phyloP scores from a whole-genome alignment of 352 stramenopile genomes.

The Globisporangium splendens region DNA sequence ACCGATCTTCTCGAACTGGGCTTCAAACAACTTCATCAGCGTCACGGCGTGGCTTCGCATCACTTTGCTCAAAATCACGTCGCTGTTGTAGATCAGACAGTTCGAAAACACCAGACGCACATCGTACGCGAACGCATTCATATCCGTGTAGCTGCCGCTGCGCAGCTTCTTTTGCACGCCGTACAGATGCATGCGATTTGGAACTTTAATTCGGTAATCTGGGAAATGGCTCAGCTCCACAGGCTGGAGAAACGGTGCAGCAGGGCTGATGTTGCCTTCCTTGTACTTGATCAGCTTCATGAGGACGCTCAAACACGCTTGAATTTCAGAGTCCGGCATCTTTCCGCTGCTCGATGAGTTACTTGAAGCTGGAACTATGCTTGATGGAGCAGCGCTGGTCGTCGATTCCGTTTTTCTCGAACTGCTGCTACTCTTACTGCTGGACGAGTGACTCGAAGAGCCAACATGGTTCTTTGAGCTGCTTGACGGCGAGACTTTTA shows the following conservation, averaged over 20 bases:
- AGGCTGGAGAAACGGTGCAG: conserved; percentile 75
- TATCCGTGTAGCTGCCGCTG: conserved; percentile 58
- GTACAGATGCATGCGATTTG: conserved; percentile 82
- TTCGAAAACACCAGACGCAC: conserved; percentile 87
- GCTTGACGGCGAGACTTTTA: conserved; percentile 1
- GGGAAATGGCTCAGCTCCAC: conserved; percentile 81
- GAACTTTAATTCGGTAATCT: conserved; percentile 84
- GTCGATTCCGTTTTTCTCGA: conserved; percentile 1
- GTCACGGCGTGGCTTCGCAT: conserved; percentile 83
- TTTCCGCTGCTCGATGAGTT: conserved; percentile 18
- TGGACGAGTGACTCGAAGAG: not conserved
- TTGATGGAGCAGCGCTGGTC: not conserved
- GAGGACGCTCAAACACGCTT: conserved; percentile 53
- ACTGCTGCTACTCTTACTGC: conserved; percentile 1
- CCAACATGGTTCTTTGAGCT: not conserved
- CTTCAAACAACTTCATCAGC: conserved; percentile 83
- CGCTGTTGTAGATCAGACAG: conserved; percentile 86
- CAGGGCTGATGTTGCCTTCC: conserved; percentile 63
- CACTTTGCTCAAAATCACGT: conserved; percentile 77
- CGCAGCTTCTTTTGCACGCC: conserved; percentile 82
- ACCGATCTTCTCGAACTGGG: conserved; percentile 64
- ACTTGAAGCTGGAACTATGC: not conserved
- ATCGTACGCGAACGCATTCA: conserved; percentile 71
- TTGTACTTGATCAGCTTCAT: conserved; percentile 89
- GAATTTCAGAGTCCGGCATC: conserved; percentile 56